Evolutionary conservation across 371 early-diverging fungal species (phyloP).

Genomic region (Mucor indicus): DNA sequence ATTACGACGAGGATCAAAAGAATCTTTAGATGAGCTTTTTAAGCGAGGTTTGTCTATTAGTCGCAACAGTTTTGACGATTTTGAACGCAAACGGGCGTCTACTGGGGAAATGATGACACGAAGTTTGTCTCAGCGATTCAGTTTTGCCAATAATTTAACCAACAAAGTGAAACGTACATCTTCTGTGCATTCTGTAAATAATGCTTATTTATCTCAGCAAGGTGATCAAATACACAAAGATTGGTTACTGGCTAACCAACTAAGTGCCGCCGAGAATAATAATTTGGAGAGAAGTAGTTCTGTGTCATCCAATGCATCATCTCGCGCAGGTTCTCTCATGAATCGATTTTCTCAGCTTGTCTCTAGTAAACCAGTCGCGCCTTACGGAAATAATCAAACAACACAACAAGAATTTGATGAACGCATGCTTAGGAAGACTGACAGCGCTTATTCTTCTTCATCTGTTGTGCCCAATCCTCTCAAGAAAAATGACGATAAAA

Average conservation of each 20-base stretch:
- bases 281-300: conserved; percentile 7
- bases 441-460: not conserved
- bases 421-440: not conserved
- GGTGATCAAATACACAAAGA: conserved; percentile 20
- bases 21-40: conserved; percentile 43
- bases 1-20: conserved; percentile 36
- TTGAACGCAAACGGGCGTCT: conserved; percentile 32
- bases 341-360: conserved; percentile 40
- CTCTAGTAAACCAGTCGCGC: conserved; percentile 14
- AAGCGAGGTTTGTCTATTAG: conserved; percentile 21
- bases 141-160: conserved; percentile 18
- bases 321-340: conserved; percentile 22
- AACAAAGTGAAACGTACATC: conserved; percentile 22
- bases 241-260: conserved; percentile 27
- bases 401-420: not conserved
- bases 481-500: not conserved
- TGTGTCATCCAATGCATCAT: conserved; percentile 5
- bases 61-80: conserved; percentile 13
- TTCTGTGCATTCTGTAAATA: conserved; percentile 14
- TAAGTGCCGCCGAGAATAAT: conserved; percentile 9
- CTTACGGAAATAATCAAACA: not conserved
- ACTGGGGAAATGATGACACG: conserved; percentile 31
- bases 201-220: not conserved
- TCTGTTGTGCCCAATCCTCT: not conserved
- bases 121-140: conserved; percentile 32